Evolutionary conservation across 1,284 basidiomycete genomes (phyloP).

Genomic region (Porodaedalea pini): DNA sequence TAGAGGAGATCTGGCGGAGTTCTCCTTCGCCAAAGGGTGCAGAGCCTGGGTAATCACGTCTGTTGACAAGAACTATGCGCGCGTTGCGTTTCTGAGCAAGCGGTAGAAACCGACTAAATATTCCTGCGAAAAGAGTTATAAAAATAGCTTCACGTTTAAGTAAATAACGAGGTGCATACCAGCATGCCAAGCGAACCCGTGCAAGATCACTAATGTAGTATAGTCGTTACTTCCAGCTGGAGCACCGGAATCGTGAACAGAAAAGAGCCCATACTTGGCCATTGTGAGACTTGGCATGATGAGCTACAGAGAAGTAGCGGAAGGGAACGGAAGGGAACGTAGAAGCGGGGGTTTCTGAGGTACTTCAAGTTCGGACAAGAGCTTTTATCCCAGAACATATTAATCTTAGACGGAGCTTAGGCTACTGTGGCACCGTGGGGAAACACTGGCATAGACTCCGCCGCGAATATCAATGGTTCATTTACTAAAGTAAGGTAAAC

Average conservation of each 20-base stretch:
- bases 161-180: not conserved
- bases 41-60: conserved; percentile 33
- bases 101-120: conserved; percentile 28
- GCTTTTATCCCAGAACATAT: too few relatives aligned
- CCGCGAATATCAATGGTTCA: too few relatives aligned
- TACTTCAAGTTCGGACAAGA: too few relatives aligned
- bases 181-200: conserved; percentile 9
- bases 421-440: too few relatives aligned
- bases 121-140: conserved; percentile 22
- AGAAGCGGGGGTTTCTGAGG: not conserved
- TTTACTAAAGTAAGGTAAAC: too few relatives aligned
- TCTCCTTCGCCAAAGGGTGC: conserved; percentile 28
- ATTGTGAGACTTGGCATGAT: not conserved
- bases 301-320: not conserved
- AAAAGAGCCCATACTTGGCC: not conserved
- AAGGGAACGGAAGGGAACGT: not conserved
- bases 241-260: conserved; percentile 4
- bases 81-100: conserved; percentile 26
- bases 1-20: conserved; percentile 24
- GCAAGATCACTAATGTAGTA: conserved; percentile 9
- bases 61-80: conserved; percentile 31
- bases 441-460: too few relatives aligned
- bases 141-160: not conserved
- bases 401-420: too few relatives aligned
- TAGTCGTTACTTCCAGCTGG: conserved; percentile 1